These are phyloP conservation scores for Ogataea pilisensis DNA, from an alignment of 805 yeast species.

Conservation along the genomic window DNA sequence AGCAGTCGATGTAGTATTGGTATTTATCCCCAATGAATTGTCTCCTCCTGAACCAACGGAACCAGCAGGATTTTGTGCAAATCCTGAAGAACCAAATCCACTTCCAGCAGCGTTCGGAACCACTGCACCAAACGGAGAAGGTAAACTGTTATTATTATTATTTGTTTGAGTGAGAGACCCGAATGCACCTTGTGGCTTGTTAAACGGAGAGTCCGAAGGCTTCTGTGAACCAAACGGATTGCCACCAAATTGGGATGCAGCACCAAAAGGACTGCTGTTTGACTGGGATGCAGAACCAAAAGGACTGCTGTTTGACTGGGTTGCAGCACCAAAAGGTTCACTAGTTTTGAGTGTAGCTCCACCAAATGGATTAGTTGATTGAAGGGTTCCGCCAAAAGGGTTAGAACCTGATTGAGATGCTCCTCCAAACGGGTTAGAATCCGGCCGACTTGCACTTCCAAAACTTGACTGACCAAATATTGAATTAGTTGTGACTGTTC, in stretches of 20 bases:
- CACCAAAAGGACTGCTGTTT: constrained; percentile 6
- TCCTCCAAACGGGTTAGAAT: constrained; percentile 1
- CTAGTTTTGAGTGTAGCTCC: constrained; percentile 1
- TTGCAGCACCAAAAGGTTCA: constrained; percentile 10
- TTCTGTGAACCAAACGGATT: constrained; percentile 10
- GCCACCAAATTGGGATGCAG: constrained; percentile 1
- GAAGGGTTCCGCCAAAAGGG: constrained; percentile 1
- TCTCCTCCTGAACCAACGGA: no score
- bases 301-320: neutral
- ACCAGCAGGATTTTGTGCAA: constrained; percentile 10
- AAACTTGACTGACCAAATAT: neutral
- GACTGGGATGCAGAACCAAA: neutral
- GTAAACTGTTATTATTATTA: neutral
- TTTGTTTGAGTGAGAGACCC: neutral
- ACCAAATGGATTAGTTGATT: constrained; percentile 23
- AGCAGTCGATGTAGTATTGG: constrained; percentile 1
- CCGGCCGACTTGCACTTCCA: neutral
- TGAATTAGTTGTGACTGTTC: no score
- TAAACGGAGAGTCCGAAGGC: neutral
- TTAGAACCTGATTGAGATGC: neutral
- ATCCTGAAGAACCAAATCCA: constrained; percentile 3
- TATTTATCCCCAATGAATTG: neutral
- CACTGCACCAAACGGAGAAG: constrained; percentile 5
- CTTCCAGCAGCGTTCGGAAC: neutral
- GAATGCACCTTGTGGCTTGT: neutral